Percentiles rank a stretch among this genome's conserved stretches.
Evolutionary conservation across 148 eudicot genomes (phyloP).

Genomic region (Fagopyrum esculentum): DNA sequence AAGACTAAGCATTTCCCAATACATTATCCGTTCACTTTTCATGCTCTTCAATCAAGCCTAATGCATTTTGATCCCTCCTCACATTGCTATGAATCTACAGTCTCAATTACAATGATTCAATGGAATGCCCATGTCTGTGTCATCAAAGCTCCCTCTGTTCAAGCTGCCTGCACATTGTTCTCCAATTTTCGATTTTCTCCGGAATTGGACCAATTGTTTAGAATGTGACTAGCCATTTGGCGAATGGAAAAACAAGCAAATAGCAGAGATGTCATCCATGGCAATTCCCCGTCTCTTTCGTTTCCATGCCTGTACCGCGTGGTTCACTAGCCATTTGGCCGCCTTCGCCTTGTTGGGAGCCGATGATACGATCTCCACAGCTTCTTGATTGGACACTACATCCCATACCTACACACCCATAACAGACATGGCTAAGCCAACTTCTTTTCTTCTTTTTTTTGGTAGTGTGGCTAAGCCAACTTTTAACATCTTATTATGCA

Average conservation of each 20-base stretch:
- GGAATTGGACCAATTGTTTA: background rate
- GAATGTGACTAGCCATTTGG: conserved; percentile 3
- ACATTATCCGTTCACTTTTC: no score
- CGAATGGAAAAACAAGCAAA: conserved; percentile 71
- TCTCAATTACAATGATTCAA: background rate
- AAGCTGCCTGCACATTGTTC: background rate
- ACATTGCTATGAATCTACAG: background rate
- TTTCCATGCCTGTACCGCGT: conserved; percentile 64
- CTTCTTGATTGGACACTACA: conserved; percentile 84
- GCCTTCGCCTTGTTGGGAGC: conserved; percentile 46
- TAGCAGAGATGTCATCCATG: conserved; percentile 72
- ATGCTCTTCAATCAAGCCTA: background rate
- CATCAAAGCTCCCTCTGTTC: background rate
- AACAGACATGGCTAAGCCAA: background rate
- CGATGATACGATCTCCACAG: conserved; percentile 58
- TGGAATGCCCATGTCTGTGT: background rate
- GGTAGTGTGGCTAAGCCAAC: no score
- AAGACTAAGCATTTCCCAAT: background rate
- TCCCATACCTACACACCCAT: conserved; percentile 66
- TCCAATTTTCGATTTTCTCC: background rate
- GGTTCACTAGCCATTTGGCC: conserved; percentile 54
- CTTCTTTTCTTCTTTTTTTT: no score
- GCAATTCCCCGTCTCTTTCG: conserved; percentile 62
- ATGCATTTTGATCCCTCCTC: background rate
- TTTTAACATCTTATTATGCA: no score